Percentiles rank a stretch among this genome's conserved stretches.
Conservation (phyloP, 2,329 filamentous ascomycete genomes). For the Paecilomyces formosus region DNA sequence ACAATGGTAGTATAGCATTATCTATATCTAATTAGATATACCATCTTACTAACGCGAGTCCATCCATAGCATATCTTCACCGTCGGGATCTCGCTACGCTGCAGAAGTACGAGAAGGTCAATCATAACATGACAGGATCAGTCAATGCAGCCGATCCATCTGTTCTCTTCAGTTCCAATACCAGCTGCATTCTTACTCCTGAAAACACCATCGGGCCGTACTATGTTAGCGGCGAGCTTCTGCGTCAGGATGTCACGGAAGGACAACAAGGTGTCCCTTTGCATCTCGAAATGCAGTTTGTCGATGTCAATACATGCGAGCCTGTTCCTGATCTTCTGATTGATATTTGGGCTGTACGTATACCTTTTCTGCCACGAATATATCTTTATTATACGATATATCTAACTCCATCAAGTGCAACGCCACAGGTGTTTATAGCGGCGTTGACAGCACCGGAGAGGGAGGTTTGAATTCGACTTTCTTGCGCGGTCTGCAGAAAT, state of each 20-base stretch:
- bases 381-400: not conserved
- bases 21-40: not conserved
- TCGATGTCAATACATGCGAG: conserved; percentile 40
- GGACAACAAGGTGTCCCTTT: conserved; percentile 33
- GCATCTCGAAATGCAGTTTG: conserved; percentile 39
- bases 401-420: conserved; percentile 17
- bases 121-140: conserved; percentile 31
- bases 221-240: conserved; percentile 38
- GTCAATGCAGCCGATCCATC: conserved; percentile 22
- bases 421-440: conserved; percentile 39
- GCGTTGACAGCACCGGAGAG: conserved; percentile 2
- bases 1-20: not conserved
- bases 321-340: conserved; percentile 31
- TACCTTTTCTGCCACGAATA: not conserved
- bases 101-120: conserved; percentile 28
- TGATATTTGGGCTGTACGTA: conserved; percentile 38
- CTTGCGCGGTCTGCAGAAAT: conserved; percentile 42
- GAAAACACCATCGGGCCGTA: conserved; percentile 40
- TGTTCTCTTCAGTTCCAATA: conserved; percentile 34
- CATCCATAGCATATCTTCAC: not conserved
- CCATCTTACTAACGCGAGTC: not conserved
- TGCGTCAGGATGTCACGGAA: conserved; percentile 36
- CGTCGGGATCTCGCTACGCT: conserved; percentile 31
- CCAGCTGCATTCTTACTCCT: conserved; percentile 36
- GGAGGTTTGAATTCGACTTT: conserved; percentile 34